Evolutionary conservation across 2,329 filamentous ascomycete genomes (phyloP).

Genomic region (Fusarium ambrosium): DNA sequence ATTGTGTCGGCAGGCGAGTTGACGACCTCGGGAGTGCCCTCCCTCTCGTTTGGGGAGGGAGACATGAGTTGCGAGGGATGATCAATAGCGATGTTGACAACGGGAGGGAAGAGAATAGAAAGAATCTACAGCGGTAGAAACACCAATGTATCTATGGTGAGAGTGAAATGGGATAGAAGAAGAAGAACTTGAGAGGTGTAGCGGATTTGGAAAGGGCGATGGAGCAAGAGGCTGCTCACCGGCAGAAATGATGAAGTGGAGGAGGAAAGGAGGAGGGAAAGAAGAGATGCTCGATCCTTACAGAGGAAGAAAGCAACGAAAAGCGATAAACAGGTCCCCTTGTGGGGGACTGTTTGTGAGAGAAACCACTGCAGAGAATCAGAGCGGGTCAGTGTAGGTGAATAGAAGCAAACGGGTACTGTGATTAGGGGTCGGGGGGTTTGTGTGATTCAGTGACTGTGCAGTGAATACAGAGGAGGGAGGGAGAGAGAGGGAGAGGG

Average conservation of each 20-base stretch:
- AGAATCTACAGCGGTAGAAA: neutral
- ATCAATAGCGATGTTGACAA: neutral
- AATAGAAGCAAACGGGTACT: neutral
- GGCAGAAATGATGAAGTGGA: neutral
- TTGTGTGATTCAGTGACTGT: neutral
- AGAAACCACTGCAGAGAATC: slow-evolving; percentile 14
- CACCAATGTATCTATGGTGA: neutral
- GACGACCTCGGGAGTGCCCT: neutral
- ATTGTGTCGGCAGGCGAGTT: neutral
- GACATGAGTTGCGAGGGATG: neutral
- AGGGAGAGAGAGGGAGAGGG: neutral
- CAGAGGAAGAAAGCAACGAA: neutral
- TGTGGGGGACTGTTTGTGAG: neutral
- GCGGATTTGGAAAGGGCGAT: neutral
- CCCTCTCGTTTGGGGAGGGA: neutral
- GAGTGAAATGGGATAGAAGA: neutral
- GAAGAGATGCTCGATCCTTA: neutral
- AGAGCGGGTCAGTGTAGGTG: neutral
- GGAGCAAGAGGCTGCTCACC: neutral
- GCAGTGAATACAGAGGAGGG: neutral
- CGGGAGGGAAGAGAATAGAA: neutral
- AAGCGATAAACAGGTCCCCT: neutral
- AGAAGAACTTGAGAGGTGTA: neutral
- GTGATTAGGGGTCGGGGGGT: neutral
- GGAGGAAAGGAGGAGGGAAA: neutral